These are phyloP conservation scores for Cyberlindnera mrakii DNA, from an alignment of 805 yeast species.

Conservation along the genomic window DNA sequence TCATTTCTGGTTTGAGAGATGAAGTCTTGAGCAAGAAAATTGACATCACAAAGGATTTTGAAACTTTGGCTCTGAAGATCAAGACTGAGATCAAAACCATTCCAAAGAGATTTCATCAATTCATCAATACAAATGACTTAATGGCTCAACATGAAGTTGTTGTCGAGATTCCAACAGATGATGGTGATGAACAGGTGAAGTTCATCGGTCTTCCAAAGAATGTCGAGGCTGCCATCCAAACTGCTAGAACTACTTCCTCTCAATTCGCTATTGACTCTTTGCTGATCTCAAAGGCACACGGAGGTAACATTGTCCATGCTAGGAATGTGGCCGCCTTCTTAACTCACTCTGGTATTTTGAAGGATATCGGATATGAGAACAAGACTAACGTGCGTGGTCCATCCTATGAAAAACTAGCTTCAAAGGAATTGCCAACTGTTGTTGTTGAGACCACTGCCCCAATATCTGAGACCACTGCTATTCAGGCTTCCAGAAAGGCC, in stretches of 20 bases:
- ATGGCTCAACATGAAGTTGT: constrained; percentile 50
- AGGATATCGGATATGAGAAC: constrained; percentile 32
- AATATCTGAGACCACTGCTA: constrained; percentile 39
- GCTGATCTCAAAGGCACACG: constrained; percentile 87
- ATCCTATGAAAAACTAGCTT: constrained; percentile 37
- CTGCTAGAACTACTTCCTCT: constrained; percentile 55
- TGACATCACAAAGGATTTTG: constrained; percentile 40
- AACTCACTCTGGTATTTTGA: constrained; percentile 41
- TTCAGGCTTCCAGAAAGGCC: constrained; percentile 61
- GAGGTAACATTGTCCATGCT: constrained; percentile 73
- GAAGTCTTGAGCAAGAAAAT: constrained; percentile 50
- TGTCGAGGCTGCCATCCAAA: constrained; percentile 54
- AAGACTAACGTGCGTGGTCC: constrained; percentile 45
- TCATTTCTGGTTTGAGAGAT: constrained; percentile 68
- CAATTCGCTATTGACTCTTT: constrained; percentile 57
- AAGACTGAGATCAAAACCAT: constrained; percentile 52
- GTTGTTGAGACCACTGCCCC: constrained; percentile 57
- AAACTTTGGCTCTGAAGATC: constrained; percentile 38
- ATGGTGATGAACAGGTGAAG: constrained; percentile 42
- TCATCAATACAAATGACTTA: constrained; percentile 51
- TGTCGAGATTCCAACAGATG: constrained; percentile 44
- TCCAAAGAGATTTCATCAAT: constrained; percentile 64
- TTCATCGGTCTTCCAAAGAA: constrained; percentile 60
- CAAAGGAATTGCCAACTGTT: constrained; percentile 36
- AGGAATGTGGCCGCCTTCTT: constrained; percentile 67